Evolutionary conservation across 345 rosid species (phyloP).

Genomic region (Psidium friedrichsthalianum): DNA sequence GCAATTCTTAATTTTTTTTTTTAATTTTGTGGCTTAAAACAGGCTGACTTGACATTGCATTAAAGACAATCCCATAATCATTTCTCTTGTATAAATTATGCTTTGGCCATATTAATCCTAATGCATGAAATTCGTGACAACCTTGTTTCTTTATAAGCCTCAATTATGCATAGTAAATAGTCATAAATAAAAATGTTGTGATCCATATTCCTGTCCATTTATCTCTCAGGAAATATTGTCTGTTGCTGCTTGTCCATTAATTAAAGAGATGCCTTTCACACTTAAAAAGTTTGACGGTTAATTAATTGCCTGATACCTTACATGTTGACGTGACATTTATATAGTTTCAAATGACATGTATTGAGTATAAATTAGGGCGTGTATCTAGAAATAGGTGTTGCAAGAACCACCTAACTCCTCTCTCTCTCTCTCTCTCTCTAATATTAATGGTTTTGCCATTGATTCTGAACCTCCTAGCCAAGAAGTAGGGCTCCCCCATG

Average conservation of each 20-base stretch:
- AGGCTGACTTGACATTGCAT: too few relatives aligned
- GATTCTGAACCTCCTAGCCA: background rate
- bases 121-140: background rate
- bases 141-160: background rate
- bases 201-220: background rate
- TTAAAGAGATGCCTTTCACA: background rate
- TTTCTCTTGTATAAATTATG: background rate
- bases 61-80: too few relatives aligned
- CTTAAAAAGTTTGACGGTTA: background rate
- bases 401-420: background rate
- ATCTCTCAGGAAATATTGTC: background rate
- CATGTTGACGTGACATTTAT: background rate
- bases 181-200: background rate
- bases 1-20: too few relatives aligned
- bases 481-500: background rate
- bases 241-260: background rate
- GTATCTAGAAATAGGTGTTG: background rate
- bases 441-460: background rate
- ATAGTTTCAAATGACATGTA: background rate
- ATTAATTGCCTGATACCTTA: background rate
- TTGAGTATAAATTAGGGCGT: background rate
- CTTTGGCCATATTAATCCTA: background rate
- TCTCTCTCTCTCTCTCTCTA: background rate
- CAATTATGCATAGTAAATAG: background rate
- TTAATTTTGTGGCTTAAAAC: too few relatives aligned